These are phyloP conservation scores for Cardiospermum halicacabum DNA, from an alignment of 345 rosid species.

Conservation along the genomic window DNA sequence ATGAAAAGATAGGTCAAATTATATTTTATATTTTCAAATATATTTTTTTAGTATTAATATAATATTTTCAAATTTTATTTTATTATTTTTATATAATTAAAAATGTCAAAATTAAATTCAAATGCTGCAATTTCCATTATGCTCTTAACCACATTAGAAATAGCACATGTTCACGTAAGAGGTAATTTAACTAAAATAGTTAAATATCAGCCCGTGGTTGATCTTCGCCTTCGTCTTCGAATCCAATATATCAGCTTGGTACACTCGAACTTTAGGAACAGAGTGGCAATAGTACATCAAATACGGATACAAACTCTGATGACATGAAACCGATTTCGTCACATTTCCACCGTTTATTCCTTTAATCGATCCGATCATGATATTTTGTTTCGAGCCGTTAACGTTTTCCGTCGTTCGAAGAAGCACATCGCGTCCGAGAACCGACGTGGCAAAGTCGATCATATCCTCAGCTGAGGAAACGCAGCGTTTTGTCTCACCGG, in stretches of 20 bases:
- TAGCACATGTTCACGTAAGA: too few relatives aligned
- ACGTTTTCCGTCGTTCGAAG: slow-evolving; percentile 32
- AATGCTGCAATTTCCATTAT: too few relatives aligned
- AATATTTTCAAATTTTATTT: too few relatives aligned
- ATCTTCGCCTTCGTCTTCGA: slow-evolving; percentile 36
- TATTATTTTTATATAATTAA: too few relatives aligned
- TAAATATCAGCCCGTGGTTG: slow-evolving; percentile 71
- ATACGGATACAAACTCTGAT: slow-evolving; percentile 74
- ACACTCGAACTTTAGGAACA: slow-evolving; percentile 76
- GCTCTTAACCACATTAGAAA: too few relatives aligned
- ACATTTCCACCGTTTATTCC: slow-evolving; percentile 52
- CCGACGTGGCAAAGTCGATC: slow-evolving; percentile 45
- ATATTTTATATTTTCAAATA: too few relatives aligned
- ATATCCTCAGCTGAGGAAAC: slow-evolving; percentile 56
- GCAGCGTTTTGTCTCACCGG: slow-evolving; percentile 69
- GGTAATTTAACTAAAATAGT: too few relatives aligned
- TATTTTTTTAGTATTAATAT: too few relatives aligned
- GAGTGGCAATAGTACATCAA: slow-evolving; percentile 75
- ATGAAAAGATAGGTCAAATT: too few relatives aligned
- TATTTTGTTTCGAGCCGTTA: slow-evolving; percentile 25
- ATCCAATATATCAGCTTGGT: slow-evolving; percentile 60
- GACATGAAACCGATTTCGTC: slow-evolving; percentile 73
- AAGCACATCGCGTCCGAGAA: slow-evolving; percentile 30
- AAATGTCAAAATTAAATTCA: too few relatives aligned
- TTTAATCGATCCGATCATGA: slow-evolving; percentile 34